These are phyloP conservation scores for Anacardium occidentale DNA, from an alignment of 345 rosid species.

Conservation along the genomic window DNA sequence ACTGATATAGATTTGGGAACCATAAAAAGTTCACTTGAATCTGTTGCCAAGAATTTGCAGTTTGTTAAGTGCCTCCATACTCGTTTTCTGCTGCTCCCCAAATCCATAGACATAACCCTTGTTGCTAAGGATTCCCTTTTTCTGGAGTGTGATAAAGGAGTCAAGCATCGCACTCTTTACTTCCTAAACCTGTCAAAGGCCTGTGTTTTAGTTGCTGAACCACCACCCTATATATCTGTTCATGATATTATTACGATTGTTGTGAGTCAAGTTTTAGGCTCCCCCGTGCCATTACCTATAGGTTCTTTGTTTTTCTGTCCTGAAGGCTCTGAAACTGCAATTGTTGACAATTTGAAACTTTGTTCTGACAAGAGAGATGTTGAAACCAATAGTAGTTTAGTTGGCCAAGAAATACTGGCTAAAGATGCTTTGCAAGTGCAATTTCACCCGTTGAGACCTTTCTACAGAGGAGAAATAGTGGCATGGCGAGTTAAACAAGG, in stretches of 20 bases:
- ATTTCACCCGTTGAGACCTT: conserved; percentile 88
- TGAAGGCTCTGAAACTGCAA: conserved; percentile 69
- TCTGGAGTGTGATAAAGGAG: conserved; percentile 63
- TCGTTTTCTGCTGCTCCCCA: conserved; percentile 70
- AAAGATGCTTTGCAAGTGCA: conserved; percentile 85
- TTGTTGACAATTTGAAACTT: conserved; percentile 53
- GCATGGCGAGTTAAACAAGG: conserved; percentile 80
- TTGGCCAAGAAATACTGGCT: conserved; percentile 77
- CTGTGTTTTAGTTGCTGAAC: conserved; percentile 74
- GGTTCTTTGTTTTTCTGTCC: conserved; percentile 76
- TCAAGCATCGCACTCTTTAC: conserved; percentile 63
- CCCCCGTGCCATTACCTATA: conserved; percentile 64
- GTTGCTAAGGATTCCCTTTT: conserved; percentile 50
- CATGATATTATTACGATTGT: conserved; percentile 74
- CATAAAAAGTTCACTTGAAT: conserved; percentile 48
- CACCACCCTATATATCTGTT: conserved; percentile 69
- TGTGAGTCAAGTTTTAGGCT: conserved; percentile 78
- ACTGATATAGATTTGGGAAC: conserved; percentile 41
- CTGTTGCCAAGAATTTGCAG: conserved; percentile 62
- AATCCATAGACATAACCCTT: conserved; percentile 58
- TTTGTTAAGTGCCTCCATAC: conserved; percentile 70
- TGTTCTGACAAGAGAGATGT: conserved; percentile 50
- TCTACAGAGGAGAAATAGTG: conserved; percentile 87
- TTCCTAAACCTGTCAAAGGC: conserved; percentile 53
- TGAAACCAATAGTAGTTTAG: conserved; percentile 40